Conservation (phyloP, 2,329 filamentous ascomycete genomes). For the Hypoxylon sp. region DNA sequence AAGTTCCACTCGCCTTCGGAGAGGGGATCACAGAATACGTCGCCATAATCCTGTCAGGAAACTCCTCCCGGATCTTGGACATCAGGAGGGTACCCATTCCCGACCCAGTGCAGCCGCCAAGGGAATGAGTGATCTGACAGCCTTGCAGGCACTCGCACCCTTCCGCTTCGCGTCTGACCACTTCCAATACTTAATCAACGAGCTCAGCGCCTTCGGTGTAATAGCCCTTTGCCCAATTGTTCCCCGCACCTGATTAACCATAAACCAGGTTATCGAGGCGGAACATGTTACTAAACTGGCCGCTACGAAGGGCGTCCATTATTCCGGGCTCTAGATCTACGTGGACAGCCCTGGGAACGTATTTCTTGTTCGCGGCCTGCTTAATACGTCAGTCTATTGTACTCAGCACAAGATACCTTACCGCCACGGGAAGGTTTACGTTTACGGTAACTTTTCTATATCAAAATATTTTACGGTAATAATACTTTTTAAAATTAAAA, state of each 20-base stretch:
- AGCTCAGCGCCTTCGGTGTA: conserved; percentile 99
- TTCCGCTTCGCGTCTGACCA: conserved; percentile 98
- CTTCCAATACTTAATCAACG: conserved; percentile 97
- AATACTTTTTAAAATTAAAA: too few relatives aligned
- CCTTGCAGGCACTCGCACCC: conserved; percentile 99
- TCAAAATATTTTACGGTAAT: too few relatives aligned
- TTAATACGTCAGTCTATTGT: not conserved
- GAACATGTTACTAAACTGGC: conserved; percentile 99
- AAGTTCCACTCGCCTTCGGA: conserved; percentile 71
- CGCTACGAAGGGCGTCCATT: conserved; percentile 98
- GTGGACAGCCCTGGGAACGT: conserved; percentile 98
- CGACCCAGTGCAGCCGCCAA: conserved; percentile 99
- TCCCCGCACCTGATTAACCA: conserved; percentile 98
- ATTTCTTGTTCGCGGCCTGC: conserved; percentile 97
- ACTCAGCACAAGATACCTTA: conserved; percentile 1
- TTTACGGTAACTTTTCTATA: too few relatives aligned
- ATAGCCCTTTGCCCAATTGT: conserved; percentile 99
- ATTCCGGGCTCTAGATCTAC: conserved; percentile 99
- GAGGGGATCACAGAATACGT: conserved; percentile 99
- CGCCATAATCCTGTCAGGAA: conserved; percentile 99
- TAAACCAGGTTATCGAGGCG: conserved; percentile 99
- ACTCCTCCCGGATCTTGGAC: conserved; percentile 99
- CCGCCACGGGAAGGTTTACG: too few relatives aligned
- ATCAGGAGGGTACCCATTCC: conserved; percentile 99
- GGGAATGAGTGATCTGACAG: conserved; percentile 99